Evolutionary conservation across 306 rosid genomes (phyloP), one percentile per base, ranked within the genome.

Genomic region (Delonix regia): DNA sequence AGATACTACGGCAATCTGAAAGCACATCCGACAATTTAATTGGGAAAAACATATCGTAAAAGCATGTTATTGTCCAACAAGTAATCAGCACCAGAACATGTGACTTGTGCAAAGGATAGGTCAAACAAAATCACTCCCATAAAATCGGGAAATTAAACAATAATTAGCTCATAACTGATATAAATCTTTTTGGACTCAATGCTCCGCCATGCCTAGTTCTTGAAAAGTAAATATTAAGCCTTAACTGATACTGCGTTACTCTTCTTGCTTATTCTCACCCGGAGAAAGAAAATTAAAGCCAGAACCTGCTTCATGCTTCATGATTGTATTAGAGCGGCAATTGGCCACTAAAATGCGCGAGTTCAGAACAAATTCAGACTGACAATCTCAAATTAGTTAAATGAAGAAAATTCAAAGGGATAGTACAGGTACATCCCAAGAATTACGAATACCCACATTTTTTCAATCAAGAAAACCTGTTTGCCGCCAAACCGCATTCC

Each of bases 381-480:
- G 14, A 51, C 1, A 49, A 83, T 39, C n/a, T 39, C 34, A 66
- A 41, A 21, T 41, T 22, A 66, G 71, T 25, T 11, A 80, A 73
- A n/a, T 18, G 18, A 36, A 34, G 25, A 12, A 18, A 74, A 80
- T 66, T 44, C 33, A 28, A 75, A 57, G 39, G 14, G 25, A 33
- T 45, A 60, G 42, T 51, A 65, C 76, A 74, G 53, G 42, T 51
- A 65, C 76, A 74, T 66, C 70, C 79, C 52, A 21, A 51, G 36
- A 41, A 56, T 53, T 71, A 42, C 34, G 57, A 39, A 81, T 66
- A 19, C 18, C 78, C 64, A 30, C n/a, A 77, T 44, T n/a, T 6
- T 5, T 16, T 87, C 82, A 89, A 80, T 89, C 93, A 44, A 87
- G 85, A 68, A 89, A 89, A 83, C 93, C 91, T 75, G 93, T 89